Base-by-base conservation (phyloP, 2,329 filamentous ascomycete genomes). In the Exophiala sp. region DNA sequence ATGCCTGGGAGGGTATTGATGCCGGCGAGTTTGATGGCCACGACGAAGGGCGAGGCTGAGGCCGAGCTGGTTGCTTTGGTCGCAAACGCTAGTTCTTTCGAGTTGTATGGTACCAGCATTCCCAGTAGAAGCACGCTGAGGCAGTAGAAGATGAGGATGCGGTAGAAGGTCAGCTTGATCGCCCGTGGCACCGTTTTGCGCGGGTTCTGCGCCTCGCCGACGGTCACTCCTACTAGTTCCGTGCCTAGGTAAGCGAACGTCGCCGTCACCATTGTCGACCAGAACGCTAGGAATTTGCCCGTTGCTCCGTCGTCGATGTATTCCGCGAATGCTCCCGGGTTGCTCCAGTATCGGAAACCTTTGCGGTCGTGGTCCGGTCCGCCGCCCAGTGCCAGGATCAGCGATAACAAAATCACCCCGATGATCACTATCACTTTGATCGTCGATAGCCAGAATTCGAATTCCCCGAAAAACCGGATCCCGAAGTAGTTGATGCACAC, bases 191-290 rank as follows among this genome's bases (percentile, higher is more conserved):
- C 82, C 13, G 82, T 86, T 66, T 79, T 80, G 64, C 85, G 81
- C 1, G 86, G 86, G 69, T 89, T 89, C 69, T 88, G 83, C 0
- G 85, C 85, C 68, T 89, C 85, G 46, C 83, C 85, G 27, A 88
- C 84, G 0, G 85, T 89, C 11, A 89, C 83, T 69, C 85, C 85
- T 43, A 88, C 82, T 37, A 88, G 72, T 63, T 89, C 85, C 2
- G 85, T 86, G 52, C 85, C 85, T 3, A 89, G 76, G 64, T 86
- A 90, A 49, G 86, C 86, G 59, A 90, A 90, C 2, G 85, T 85
- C 1, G 86, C 85, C 19, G 82, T 86, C 59, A 88, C 81, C 70
- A 87, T 78, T 48, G 79, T 82, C 5, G 75, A 79, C 80, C 81
- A 85, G 65, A 81, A 77, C 14, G 69, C 78, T 22, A 58, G 40